These are phyloP conservation scores for Zea mays DNA, from an alignment of 176 grass and related monocot genomes.

Conservation along the genomic window Zm-B73-REFERENCE-NAM-5.0 NC_050101.1:133713001-133713500, in stretches of 20 bases:
- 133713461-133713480: neutral
- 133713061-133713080: constrained; percentile 91
- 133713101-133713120: constrained; percentile 58
- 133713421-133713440: constrained; percentile 1
- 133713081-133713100: constrained; percentile 70
- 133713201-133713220: constrained; percentile 51
- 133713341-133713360: constrained; percentile 42
- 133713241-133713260: constrained; percentile 55
- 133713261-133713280: constrained; percentile 44
- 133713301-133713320: constrained; percentile 78
- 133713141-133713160: neutral
- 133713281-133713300: constrained; percentile 51
- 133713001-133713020: neutral
- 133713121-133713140: constrained; percentile 50
- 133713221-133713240: constrained; percentile 73
- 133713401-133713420: constrained; percentile 12
- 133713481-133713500: neutral
- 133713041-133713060: constrained; percentile 83
- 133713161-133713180: constrained; percentile 7
- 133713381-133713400: neutral
- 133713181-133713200: constrained; percentile 85
- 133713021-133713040: neutral
- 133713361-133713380: constrained; percentile 5
- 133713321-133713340: constrained; percentile 96
- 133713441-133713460: neutral